Evolutionary conservation across 306 rosid genomes (phyloP).

Genomic region (Medicago ruthenica): DNA sequence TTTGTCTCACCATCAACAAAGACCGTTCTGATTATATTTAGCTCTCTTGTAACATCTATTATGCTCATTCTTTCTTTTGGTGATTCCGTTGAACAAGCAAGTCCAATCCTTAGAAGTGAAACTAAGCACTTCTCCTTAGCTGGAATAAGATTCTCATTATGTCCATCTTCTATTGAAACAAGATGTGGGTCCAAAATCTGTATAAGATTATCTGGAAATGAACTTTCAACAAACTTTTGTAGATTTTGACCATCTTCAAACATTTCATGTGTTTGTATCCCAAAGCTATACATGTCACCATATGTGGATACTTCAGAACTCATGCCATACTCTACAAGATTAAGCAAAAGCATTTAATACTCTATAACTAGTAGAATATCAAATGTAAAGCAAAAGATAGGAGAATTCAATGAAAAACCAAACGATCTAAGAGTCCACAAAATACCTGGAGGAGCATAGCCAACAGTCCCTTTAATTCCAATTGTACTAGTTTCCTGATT

Average conservation of each 20-base stretch:
- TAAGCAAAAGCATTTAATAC: background rate
- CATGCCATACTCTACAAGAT: background rate
- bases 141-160: background rate
- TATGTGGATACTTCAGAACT: background rate
- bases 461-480: slow-evolving; percentile 41
- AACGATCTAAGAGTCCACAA: too few relatives aligned
- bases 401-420: background rate
- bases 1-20: too few relatives aligned
- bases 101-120: too few relatives aligned
- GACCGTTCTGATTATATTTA: too few relatives aligned
- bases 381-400: background rate
- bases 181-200: background rate
- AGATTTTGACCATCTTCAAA: background rate
- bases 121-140: too few relatives aligned
- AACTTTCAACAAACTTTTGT: background rate
- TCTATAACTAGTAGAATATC: background rate
- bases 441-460: slow-evolving; percentile 40
- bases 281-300: slow-evolving; percentile 12
- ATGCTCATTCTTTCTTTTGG: too few relatives aligned
- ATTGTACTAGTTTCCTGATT: background rate
- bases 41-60: too few relatives aligned
- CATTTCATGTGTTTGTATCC: background rate
- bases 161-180: background rate
- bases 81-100: too few relatives aligned
- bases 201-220: background rate